Conservation (phyloP, 768 basidiomycete genomes). For the Leucosporidium yakuticum region DNA sequence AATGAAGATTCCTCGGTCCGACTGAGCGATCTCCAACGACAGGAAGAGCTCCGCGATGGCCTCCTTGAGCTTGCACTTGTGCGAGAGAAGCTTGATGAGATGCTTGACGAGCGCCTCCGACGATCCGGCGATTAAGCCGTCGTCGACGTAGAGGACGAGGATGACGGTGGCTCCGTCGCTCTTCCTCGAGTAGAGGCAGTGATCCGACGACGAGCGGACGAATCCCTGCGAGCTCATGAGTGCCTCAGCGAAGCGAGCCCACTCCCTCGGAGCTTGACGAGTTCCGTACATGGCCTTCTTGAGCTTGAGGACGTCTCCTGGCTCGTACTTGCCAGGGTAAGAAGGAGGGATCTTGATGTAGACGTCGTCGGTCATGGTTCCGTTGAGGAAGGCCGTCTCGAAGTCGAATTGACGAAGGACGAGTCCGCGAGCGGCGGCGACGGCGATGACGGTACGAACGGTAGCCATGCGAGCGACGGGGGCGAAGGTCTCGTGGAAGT, state of each 20-base stretch:
- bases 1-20: no score
- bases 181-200: neutral
- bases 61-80: no score
- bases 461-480: neutral
- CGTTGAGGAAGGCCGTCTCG: no score
- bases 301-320: constrained; percentile 6
- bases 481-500: neutral
- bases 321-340: no score
- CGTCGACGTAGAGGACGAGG: neutral
- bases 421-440: neutral
- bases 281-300: neutral
- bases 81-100: no score
- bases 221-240: neutral
- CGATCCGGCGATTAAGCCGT: no score
- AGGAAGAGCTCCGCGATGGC: no score
- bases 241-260: neutral
- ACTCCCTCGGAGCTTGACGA: constrained; percentile 7
- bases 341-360: no score
- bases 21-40: no score
- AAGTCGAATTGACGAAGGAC: no score
- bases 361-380: no score
- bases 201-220: neutral
- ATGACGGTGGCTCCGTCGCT: neutral
- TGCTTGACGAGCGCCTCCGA: no score
- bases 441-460: neutral